Evolutionary conservation across 441 rosid species (phyloP).

Genomic region (Aleurites moluccanus): DNA sequence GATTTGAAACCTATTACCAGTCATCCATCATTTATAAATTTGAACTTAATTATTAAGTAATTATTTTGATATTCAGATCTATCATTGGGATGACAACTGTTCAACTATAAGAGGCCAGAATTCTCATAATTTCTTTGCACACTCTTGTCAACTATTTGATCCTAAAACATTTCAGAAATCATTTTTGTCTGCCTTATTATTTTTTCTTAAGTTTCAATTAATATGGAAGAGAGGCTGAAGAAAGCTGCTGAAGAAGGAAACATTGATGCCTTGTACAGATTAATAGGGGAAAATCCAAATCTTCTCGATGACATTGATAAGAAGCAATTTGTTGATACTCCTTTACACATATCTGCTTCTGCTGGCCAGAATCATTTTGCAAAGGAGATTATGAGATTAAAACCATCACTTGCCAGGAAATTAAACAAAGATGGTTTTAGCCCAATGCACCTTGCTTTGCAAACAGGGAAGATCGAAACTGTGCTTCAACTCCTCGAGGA

Average conservation of each 20-base stretch:
- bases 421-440: conserved; percentile 10
- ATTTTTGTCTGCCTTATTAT: too few relatives aligned
- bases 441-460: conserved; percentile 22
- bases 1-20: too few relatives aligned
- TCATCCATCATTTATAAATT: too few relatives aligned
- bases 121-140: too few relatives aligned
- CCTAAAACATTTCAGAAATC: too few relatives aligned
- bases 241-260: conserved; percentile 27
- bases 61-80: too few relatives aligned
- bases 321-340: conserved; percentile 29
- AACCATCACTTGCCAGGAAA: conserved; percentile 31
- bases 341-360: conserved; percentile 34
- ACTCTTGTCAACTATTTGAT: too few relatives aligned
- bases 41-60: too few relatives aligned
- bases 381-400: conserved; percentile 31
- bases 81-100: too few relatives aligned
- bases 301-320: conserved; percentile 22
- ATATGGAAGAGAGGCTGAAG: too few relatives aligned
- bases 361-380: conserved; percentile 30
- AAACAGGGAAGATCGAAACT: not conserved
- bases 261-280: conserved; percentile 25
- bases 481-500: conserved; percentile 15
- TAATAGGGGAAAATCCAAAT: conserved; percentile 23
- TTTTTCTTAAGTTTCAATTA: too few relatives aligned
- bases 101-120: too few relatives aligned